A percentile compares a stretch with the other conserved stretches of the same genome.
phyloP scores from a whole-genome alignment of 2,329 filamentous ascomycete genomes.

The Talaromyces sp. region DNA sequence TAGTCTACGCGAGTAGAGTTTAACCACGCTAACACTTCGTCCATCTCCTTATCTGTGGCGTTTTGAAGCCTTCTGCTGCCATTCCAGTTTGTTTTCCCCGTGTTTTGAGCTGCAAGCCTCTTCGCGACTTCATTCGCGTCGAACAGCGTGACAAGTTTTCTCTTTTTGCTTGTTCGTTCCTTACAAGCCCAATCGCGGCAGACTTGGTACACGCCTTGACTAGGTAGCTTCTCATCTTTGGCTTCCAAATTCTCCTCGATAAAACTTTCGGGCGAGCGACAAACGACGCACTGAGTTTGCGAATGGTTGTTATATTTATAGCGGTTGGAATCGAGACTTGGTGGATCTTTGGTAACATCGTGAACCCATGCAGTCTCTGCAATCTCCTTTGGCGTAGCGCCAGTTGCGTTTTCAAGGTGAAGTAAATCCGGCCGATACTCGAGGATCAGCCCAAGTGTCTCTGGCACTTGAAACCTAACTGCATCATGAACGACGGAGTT shows the following conservation, averaged over 20 bases:
- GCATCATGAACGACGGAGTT: constrained; percentile 40
- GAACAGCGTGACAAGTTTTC: constrained; percentile 52
- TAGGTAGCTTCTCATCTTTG: neutral
- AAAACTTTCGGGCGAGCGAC: neutral
- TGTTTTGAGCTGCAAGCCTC: constrained; percentile 32
- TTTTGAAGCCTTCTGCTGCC: neutral
- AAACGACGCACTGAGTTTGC: neutral
- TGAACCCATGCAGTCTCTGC: constrained; percentile 25
- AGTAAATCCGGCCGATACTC: constrained; percentile 56
- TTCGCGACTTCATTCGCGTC: constrained; percentile 61
- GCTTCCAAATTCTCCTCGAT: neutral
- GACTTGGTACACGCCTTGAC: constrained; percentile 30
- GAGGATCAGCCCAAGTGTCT: constrained; percentile 52
- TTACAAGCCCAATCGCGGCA: constrained; percentile 25
- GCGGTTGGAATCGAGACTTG: constrained; percentile 5
- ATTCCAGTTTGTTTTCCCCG: neutral
- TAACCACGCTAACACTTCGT: neutral
- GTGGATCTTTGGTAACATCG: constrained; percentile 16
- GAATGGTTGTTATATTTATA: neutral
- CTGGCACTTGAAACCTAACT: constrained; percentile 45
- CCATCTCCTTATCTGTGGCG: neutral
- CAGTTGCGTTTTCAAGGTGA: constrained; percentile 70
- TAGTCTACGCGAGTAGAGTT: neutral
- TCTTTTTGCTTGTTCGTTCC: constrained; percentile 33
- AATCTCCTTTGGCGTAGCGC: constrained; percentile 64